Evolutionary conservation across 2,329 filamentous ascomycete genomes (phyloP), one percentile per base, ranked within the genome.

Genomic region (Neurospora sp.): DNA sequence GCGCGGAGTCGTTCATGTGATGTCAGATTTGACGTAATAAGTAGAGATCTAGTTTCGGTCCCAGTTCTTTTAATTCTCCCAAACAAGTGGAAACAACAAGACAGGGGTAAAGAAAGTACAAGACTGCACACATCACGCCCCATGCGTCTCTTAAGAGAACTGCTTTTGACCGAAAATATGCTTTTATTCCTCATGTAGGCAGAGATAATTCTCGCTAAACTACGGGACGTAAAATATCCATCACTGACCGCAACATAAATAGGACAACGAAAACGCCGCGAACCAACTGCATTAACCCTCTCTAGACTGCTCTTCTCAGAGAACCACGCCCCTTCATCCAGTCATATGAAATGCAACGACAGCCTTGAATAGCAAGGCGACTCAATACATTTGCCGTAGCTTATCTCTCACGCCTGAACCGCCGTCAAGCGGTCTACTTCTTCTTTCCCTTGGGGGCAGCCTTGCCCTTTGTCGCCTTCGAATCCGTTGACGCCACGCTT

Each of bases 401-500:
- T 52, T 52, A 6, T 28, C 6, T 52, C 19, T 28, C 23, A 15
- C 6, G 23, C 6, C 46, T 15, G 46, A 23, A 9, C 7, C 28
- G 1, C 15, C 8, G 6, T 62, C 52, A n/a, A 36, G 15, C 52
- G 8, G 23, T 43, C 75, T 76, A 84, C 75, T 88, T 89, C 77
- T 87, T 85, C 77, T 85, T 87, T 68, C 83, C 81, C 77, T 83
- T 84, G n/a, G 78, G 86, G 66, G 81, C 81, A 76, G 84, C 72
- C 78, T 85, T 86, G 68, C 76, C 68, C 79, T 81, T 73, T 75
- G 84, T 81, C 68, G 83, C 77, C 71, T 81, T 83, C 5, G 91
- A 91, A 43, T 84, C 86, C 66, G 87, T 92, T 0, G 94, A 97
- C 39, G 88, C 89, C 36, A 97, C 93, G 78, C 96, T 98, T 5